Percentiles rank a stretch among this genome's conserved stretches.
These are phyloP conservation scores for Noccaea caerulescens DNA, from an alignment of 345 rosid genomes.

Conservation along the genomic window DNA sequence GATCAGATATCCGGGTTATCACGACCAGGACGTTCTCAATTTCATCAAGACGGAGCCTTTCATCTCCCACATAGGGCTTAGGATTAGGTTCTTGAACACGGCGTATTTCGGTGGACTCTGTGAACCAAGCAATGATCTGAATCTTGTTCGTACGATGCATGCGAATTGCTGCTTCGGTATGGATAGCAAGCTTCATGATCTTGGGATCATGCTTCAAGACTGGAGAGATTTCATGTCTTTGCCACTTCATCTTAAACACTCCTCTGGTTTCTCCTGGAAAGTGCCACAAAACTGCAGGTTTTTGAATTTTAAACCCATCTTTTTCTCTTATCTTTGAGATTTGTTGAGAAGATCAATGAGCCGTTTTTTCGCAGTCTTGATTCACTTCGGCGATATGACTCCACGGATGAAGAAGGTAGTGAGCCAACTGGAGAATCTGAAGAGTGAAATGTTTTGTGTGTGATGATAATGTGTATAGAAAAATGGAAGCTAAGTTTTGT, in stretches of 20 bases:
- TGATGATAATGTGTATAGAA: conserved; percentile 27
- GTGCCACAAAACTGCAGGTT: conserved; percentile 92
- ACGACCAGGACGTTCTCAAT: conserved; percentile 84
- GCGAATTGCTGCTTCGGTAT: conserved; percentile 85
- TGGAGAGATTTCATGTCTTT: conserved; percentile 67
- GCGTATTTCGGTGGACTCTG: conserved; percentile 83
- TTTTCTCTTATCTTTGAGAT: not conserved
- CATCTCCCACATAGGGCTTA: conserved; percentile 54
- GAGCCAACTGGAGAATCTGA: conserved; percentile 28
- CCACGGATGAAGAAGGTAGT: conserved; percentile 27
- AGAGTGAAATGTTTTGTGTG: conserved; percentile 33
- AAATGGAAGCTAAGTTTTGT: conserved; percentile 14
- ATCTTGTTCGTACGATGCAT: conserved; percentile 81
- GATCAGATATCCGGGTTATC: conserved; percentile 58
- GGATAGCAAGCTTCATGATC: conserved; percentile 79
- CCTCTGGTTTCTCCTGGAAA: conserved; percentile 57
- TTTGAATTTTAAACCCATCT: not conserved
- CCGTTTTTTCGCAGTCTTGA: conserved; percentile 50
- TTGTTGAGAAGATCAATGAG: conserved; percentile 6
- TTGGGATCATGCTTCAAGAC: conserved; percentile 76
- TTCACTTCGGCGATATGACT: conserved; percentile 46
- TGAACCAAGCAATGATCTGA: conserved; percentile 81
- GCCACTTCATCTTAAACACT: conserved; percentile 56
- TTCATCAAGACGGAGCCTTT: conserved; percentile 60
- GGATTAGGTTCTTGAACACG: conserved; percentile 75